Evolutionary conservation across 176 grass and related monocot species (phyloP), one percentile per base, ranked within the genome.

Genomic region (Chrysopogon serrulatus): DNA sequence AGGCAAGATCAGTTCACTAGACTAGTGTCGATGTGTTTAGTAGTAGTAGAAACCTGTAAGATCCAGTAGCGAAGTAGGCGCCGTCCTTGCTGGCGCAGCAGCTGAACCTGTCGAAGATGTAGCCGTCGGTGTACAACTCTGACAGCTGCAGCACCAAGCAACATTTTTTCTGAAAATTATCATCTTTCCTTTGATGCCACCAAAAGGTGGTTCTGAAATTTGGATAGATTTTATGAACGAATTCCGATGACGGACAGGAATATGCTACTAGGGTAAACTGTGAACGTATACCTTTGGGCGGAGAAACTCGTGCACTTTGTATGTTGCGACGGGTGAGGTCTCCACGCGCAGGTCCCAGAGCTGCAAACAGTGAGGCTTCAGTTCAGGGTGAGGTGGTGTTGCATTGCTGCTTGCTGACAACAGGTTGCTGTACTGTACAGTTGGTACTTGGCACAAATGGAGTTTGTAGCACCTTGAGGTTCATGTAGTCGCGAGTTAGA

Each of bases 261-360:
- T n/a, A n/a, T n/a, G n/a, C n/a, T n/a, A n/a, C n/a, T 45, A 45
- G 82, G 15, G 8, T 76, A 19, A 75, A 73, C 9, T 79, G 15
- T 33, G 34, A 45, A 84, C 68, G 10, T 78, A 91, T 78, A 91
- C 93, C 93, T 92, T 96, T 28, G 90, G 90, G 84, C 90, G 92
- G 48, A 96, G 83, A 76, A 91, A 88, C 71, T 89, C 86, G 48
- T 93, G 94, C 37, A 96, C 91, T 54, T 79, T 84, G 89, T 87
- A 91, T 5, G 88, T 91, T 21, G 88, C 83, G 21, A 96, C 73
- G 8, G 94, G 94, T 34, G 66, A 62, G 65, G 80, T 84, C 35
- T 96, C 78, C 83, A 87, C 84, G 61, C 90, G 90, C 85, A 93
- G 76, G 78, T 93, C 94, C 94, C 94, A 96, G 37, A 96, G 86